phyloP scores from a whole-genome alignment of 441 rosid species.

The Mallotus repandus region DNA sequence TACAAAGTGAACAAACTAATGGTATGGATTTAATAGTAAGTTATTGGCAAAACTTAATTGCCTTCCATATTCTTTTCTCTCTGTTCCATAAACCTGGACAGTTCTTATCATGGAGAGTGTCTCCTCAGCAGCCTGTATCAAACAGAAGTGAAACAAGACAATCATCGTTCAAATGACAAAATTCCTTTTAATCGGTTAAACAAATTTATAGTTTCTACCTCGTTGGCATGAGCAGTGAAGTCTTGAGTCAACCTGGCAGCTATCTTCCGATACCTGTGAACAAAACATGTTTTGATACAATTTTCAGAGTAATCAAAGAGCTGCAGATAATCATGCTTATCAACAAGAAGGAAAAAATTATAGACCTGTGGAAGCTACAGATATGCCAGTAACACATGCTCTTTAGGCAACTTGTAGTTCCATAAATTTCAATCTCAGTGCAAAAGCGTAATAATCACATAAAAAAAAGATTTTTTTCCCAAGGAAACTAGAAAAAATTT shows the following conservation, averaged over 20 bases:
- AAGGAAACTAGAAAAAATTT: background rate
- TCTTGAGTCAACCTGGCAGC: conserved; percentile 58
- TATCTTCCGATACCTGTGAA: conserved; percentile 49
- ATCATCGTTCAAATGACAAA: conserved; percentile 19
- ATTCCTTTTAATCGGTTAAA: conserved; percentile 8
- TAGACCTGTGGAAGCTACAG: background rate
- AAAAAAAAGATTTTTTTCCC: background rate
- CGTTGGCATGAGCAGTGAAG: conserved; percentile 42
- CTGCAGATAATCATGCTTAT: background rate
- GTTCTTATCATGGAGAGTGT: conserved; percentile 48
- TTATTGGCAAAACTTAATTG: conserved; percentile 29
- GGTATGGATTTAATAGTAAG: conserved; percentile 16
- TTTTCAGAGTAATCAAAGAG: background rate
- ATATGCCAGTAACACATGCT: background rate
- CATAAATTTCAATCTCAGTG: background rate
- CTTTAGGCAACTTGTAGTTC: background rate
- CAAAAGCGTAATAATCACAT: background rate
- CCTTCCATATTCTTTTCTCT: conserved; percentile 50
- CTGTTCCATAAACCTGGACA: conserved; percentile 49
- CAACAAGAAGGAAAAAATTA: background rate
- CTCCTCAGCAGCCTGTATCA: conserved; percentile 48
- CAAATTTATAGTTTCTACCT: conserved; percentile 30
- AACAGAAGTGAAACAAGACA: conserved; percentile 16
- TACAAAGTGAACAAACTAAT: background rate
- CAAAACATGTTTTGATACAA: conserved; percentile 4